Evolutionary conservation across 108 stramenopile genomes (phyloP).

Genomic region (Fragilaria crotonensis): DNA sequence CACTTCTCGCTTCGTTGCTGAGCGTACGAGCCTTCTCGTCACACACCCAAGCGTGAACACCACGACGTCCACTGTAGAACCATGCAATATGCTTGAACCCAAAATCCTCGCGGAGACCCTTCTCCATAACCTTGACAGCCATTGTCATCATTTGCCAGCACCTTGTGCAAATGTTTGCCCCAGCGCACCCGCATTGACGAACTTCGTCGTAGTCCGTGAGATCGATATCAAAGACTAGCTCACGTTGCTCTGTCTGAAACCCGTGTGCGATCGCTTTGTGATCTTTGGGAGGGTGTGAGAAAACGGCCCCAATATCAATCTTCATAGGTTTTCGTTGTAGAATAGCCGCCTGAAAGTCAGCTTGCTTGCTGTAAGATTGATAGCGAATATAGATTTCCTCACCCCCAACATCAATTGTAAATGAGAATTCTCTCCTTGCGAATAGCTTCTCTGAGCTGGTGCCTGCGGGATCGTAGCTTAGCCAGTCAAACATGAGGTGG

Average conservation of each 20-base stretch:
- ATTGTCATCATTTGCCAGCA: slow-evolving; percentile 98
- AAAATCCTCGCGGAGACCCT: slow-evolving; percentile 87
- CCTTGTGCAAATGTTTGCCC: slow-evolving; percentile 83
- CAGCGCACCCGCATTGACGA: slow-evolving; percentile 90
- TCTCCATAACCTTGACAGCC: slow-evolving; percentile 90
- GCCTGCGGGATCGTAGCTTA: slow-evolving; percentile 7
- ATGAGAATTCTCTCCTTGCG: slow-evolving; percentile 91
- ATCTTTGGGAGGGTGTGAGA: slow-evolving; percentile 83
- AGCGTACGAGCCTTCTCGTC: slow-evolving; percentile 86
- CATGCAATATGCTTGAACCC: slow-evolving; percentile 95
- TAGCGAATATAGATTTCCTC: slow-evolving; percentile 98
- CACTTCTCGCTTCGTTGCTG: slow-evolving; percentile 87
- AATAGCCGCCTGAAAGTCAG: slow-evolving; percentile 68
- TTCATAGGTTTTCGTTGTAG: slow-evolving; percentile 89
- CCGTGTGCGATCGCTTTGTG: slow-evolving; percentile 55
- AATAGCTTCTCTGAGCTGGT: slow-evolving; percentile 36
- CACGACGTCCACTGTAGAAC: slow-evolving; percentile 98
- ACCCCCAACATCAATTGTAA: slow-evolving; percentile 83
- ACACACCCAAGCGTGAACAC: slow-evolving; percentile 99
- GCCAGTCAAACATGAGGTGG: slow-evolving; percentile 46
- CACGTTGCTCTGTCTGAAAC: slow-evolving; percentile 87
- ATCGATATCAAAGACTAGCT: slow-evolving; percentile 99
- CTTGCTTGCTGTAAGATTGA: slow-evolving; percentile 73
- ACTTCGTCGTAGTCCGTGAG: slow-evolving; percentile 98
- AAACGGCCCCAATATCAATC: slow-evolving; percentile 99